These are phyloP conservation scores for Cladophialophora psammophila DNA, from an alignment of 2,329 filamentous ascomycete species.

Conservation along the genomic window DNA sequence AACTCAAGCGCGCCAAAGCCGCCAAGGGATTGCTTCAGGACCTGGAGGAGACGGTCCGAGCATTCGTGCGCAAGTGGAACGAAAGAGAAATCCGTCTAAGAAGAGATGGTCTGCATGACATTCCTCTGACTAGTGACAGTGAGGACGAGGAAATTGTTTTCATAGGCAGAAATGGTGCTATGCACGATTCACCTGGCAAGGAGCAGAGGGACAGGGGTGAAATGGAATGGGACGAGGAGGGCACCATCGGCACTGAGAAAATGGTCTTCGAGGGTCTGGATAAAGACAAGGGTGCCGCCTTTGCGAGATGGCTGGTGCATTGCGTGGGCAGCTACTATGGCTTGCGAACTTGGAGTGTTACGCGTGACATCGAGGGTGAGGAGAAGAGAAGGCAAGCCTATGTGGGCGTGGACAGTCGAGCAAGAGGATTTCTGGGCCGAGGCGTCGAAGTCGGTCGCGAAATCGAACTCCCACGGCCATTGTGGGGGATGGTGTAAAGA, in stretches of 20 bases:
- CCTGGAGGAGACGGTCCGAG: constrained; percentile 82
- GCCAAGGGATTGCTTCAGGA: constrained; percentile 81
- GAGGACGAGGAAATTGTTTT: constrained; percentile 92
- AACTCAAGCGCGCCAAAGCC: constrained; percentile 79
- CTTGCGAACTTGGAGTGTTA: constrained; percentile 79
- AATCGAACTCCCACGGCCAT: constrained; percentile 43
- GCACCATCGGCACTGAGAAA: constrained; percentile 61
- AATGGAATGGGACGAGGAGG: constrained; percentile 46
- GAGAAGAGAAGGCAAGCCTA: constrained; percentile 69
- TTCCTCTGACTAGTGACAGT: constrained; percentile 45
- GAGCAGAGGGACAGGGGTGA: constrained; percentile 57
- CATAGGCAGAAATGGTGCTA: constrained; percentile 72
- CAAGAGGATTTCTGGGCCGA: constrained; percentile 42
- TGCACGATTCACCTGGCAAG: constrained; percentile 65
- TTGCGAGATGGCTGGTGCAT: constrained; percentile 94
- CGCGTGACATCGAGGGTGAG: constrained; percentile 31
- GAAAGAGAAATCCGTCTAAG: constrained; percentile 57
- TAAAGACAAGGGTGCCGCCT: constrained; percentile 77
- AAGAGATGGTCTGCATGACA: constrained; percentile 55
- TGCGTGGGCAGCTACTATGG: constrained; percentile 93
- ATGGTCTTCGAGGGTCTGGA: constrained; percentile 82
- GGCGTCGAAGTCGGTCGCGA: constrained; percentile 38
- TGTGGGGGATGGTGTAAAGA: constrained; percentile 46
- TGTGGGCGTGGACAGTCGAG: constrained; percentile 69
- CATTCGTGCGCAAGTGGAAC: constrained; percentile 72